Evolutionary conservation across 495 filamentous ascomycete species (phyloP).

Genomic region (Neurospora sp.): DNA sequence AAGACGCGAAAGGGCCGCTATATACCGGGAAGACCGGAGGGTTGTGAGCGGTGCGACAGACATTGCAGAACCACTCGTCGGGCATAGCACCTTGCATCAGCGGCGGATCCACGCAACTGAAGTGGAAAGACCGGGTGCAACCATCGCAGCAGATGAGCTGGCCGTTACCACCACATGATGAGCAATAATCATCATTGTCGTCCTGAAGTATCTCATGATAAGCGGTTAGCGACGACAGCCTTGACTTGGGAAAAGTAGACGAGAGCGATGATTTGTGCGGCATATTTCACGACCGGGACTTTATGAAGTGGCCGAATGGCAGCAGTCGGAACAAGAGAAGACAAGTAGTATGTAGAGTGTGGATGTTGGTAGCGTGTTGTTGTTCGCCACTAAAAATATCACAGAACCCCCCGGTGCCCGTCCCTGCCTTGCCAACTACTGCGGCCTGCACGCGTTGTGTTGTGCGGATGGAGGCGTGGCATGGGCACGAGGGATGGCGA

Average conservation of each 20-base stretch:
- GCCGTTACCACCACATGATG: conserved; percentile 71
- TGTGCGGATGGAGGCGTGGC: neutral
- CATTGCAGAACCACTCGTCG: conserved; percentile 76
- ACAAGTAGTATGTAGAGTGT: conserved; percentile 4
- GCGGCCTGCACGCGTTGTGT: conserved; percentile 5
- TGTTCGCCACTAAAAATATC: conserved; percentile 15
- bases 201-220: conserved; percentile 31
- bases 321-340: conserved; percentile 16
- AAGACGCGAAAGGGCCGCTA: conserved; percentile 42
- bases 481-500: neutral
- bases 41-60: conserved; percentile 42
- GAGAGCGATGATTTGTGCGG: conserved; percentile 19
- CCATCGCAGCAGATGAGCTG: conserved; percentile 86
- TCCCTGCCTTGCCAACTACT: conserved; percentile 2
- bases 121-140: conserved; percentile 80
- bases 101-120: conserved; percentile 73
- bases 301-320: conserved; percentile 3
- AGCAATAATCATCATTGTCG: conserved; percentile 84
- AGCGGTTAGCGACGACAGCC: conserved; percentile 1
- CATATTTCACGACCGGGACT: conserved; percentile 14
- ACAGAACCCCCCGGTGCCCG: conserved; percentile 5
- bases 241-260: conserved; percentile 4
- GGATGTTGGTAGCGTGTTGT: neutral
- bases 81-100: conserved; percentile 54
- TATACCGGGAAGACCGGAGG: conserved; percentile 28